Evolutionary conservation across 2,329 filamentous ascomycete species (phyloP).

Genomic region (Exophiala sideris): DNA sequence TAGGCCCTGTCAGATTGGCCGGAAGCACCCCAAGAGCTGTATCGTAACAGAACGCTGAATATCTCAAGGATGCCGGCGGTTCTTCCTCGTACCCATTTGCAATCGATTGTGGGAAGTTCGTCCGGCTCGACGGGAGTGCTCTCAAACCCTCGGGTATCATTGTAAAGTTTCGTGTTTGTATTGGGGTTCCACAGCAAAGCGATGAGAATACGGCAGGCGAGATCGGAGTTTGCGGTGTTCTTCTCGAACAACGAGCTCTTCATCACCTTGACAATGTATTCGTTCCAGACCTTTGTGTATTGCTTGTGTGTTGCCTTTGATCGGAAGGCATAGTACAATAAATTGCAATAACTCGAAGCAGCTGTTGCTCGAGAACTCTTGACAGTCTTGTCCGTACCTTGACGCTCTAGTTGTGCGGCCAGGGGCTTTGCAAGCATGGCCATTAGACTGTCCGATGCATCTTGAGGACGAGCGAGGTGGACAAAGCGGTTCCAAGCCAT

Average conservation of each 20-base stretch:
- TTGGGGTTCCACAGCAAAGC: constrained; percentile 57
- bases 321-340: constrained; percentile 78
- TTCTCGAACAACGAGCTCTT: constrained; percentile 51
- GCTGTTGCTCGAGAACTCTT: constrained; percentile 50
- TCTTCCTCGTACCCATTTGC: constrained; percentile 81
- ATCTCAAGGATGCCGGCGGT: constrained; percentile 62
- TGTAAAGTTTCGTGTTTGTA: constrained; percentile 60
- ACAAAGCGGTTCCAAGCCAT: constrained; percentile 82
- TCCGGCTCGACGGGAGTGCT: constrained; percentile 57
- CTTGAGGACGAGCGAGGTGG: constrained; percentile 66
- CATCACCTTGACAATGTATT: constrained; percentile 65
- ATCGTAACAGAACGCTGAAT: constrained; percentile 53
- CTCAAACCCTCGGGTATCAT: constrained; percentile 66
- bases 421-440: constrained; percentile 67
- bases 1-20: constrained; percentile 39
- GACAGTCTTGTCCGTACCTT: constrained; percentile 50
- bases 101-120: constrained; percentile 80
- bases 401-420: constrained; percentile 64
- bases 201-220: constrained; percentile 68
- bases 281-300: constrained; percentile 74
- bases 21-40: constrained; percentile 44
- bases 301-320: constrained; percentile 65
- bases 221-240: constrained; percentile 51
- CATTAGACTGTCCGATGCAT: constrained; percentile 53
- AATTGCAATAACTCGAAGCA: constrained; percentile 71